Percentiles rank a stretch among this genome's conserved stretches.
Conservation (phyloP, 2,329 filamentous ascomycete genomes). For the Rhexocercosporidium sp. region DNA sequence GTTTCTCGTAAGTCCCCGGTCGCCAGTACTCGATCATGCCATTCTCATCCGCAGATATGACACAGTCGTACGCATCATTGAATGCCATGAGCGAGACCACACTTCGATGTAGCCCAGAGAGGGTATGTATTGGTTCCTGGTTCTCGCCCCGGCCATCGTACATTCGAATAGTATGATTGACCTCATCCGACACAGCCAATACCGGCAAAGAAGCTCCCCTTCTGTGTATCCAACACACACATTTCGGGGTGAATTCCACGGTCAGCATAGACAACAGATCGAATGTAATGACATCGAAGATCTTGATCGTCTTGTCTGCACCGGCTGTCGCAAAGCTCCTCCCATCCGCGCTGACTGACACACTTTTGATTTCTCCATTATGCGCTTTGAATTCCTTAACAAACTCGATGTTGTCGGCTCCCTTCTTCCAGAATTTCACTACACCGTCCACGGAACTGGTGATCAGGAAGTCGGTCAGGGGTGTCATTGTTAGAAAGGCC, state of each 20-base stretch:
- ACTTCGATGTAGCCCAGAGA: constrained; percentile 80
- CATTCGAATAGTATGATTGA: constrained; percentile 74
- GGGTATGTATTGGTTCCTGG: constrained; percentile 73
- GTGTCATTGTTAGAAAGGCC: constrained; percentile 85
- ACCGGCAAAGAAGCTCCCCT: constrained; percentile 87
- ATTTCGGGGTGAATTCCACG: constrained; percentile 76
- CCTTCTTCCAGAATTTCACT: constrained; percentile 99
- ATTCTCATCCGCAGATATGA: constrained; percentile 84
- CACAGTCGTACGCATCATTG: constrained; percentile 88
- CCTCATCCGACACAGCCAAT: constrained; percentile 80
- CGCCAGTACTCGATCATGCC: constrained; percentile 99
- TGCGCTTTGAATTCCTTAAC: constrained; percentile 98
- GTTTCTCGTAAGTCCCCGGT: constrained; percentile 85
- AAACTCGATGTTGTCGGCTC: constrained; percentile 88
- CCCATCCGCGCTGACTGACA: constrained; percentile 87
- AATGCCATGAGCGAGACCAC: constrained; percentile 86
- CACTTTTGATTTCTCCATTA: constrained; percentile 79
- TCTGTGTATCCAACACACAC: constrained; percentile 90
- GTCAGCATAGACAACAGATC: constrained; percentile 83
- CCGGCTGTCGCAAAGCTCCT: constrained; percentile 93
- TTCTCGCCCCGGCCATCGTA: constrained; percentile 91
- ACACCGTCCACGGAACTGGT: constrained; percentile 94
- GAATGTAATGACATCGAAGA: constrained; percentile 84
- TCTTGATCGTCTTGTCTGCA: constrained; percentile 77
- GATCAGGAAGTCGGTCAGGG: constrained; percentile 91